phyloP scores from a whole-genome alignment of 192 early-diverging fungal genomes.

The Coemansia sp. region DNA sequence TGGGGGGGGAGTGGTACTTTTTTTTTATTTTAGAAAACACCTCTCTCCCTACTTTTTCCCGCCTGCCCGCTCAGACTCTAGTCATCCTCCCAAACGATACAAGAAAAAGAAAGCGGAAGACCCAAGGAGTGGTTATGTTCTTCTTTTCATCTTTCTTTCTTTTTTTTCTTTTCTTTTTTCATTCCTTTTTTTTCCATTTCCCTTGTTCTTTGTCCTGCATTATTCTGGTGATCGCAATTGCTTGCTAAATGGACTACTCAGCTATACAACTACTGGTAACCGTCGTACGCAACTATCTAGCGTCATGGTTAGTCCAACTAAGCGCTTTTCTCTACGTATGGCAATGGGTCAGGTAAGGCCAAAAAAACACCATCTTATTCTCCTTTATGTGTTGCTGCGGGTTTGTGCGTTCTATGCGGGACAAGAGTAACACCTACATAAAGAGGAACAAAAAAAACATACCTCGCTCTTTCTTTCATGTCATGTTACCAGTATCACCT shows the following conservation, averaged over 20 bases:
- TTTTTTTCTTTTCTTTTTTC: neutral
- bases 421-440: slow-evolving; percentile 2
- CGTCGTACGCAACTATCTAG: neutral
- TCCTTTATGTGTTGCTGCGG: neutral
- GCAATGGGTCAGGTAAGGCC: slow-evolving; percentile 5
- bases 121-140: neutral
- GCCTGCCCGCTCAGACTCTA: neutral
- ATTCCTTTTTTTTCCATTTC: slow-evolving; percentile 1
- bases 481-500: slow-evolving; percentile 9
- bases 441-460: neutral
- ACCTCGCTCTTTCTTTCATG: neutral
- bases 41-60: neutral
- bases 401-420: neutral
- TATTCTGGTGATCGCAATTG: neutral
- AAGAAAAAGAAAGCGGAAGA: neutral
- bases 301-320: neutral
- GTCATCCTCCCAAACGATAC: neutral
- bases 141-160: neutral
- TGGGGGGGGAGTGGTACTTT: neutral
- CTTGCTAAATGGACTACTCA: neutral
- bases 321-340: neutral
- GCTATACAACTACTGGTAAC: neutral
- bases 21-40: neutral
- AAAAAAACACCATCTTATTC: neutral
- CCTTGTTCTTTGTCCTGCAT: too few species aligned